Evolutionary conservation across 2,329 filamentous ascomycete species (phyloP).

Genomic region (Daldinia eschscholtzii): DNA sequence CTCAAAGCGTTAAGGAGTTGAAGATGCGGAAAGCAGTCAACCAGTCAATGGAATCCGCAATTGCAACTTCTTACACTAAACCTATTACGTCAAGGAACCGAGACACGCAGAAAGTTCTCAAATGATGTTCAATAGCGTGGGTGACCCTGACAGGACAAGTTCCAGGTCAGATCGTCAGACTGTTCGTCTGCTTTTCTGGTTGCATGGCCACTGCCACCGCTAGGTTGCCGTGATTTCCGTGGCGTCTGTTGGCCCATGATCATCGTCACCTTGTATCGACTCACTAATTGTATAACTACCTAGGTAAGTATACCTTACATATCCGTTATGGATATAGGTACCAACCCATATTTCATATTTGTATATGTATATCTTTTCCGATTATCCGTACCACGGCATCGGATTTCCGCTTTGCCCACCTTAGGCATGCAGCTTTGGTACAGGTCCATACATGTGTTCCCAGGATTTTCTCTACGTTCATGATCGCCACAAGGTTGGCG

Average conservation of each 20-base stretch:
- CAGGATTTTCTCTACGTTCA: constrained; percentile 6
- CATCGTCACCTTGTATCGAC: neutral
- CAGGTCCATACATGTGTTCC: no score
- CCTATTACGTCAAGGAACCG: constrained; percentile 24
- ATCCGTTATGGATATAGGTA: neutral
- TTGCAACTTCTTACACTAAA: constrained; percentile 12
- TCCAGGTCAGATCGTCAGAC: constrained; percentile 13
- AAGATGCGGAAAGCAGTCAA: constrained; percentile 14
- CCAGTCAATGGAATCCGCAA: constrained; percentile 17
- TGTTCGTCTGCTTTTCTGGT: neutral
- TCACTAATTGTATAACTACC: neutral
- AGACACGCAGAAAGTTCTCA: constrained; percentile 38
- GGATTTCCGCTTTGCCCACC: constrained; percentile 16
- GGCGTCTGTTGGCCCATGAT: constrained; percentile 9
- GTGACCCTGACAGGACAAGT: constrained; percentile 31
- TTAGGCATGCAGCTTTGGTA: neutral
- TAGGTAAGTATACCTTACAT: neutral
- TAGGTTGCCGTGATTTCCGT: constrained; percentile 37
- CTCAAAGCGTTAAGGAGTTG: constrained; percentile 11
- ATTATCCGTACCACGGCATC: constrained; percentile 41
- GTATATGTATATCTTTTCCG: constrained; percentile 30
- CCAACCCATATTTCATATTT: no score
- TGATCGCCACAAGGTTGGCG: constrained; percentile 30
- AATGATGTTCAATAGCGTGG: constrained; percentile 26
- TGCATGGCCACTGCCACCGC: constrained; percentile 8